Conservation (phyloP, 495 filamentous ascomycete genomes). For the Saxophila tyrrhenica region DNA sequence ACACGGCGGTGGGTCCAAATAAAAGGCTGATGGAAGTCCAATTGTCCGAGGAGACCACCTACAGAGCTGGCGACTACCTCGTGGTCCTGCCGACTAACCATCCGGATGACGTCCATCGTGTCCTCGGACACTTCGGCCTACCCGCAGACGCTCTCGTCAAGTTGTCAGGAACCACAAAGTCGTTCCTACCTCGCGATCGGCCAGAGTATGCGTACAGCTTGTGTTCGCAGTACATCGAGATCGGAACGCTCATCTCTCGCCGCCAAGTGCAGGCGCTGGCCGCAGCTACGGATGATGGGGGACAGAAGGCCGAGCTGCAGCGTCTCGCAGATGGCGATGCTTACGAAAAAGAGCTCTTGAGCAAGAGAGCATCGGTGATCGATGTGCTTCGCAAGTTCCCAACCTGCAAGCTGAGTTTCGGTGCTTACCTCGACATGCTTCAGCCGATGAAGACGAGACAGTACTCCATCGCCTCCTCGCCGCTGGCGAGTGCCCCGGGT, state of each 20-base stretch:
- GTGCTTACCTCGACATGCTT: constrained; percentile 55
- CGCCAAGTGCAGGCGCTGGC: constrained; percentile 27
- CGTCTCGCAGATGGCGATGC: constrained; percentile 32
- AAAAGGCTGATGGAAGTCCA: constrained; percentile 58
- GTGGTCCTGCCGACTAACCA: constrained; percentile 62
- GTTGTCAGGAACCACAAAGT: constrained; percentile 36
- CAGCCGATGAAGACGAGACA: constrained; percentile 67
- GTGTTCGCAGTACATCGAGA: constrained; percentile 60
- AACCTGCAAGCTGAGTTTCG: constrained; percentile 44
- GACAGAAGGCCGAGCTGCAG: constrained; percentile 29
- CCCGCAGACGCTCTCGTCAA: constrained; percentile 48
- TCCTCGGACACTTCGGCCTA: constrained; percentile 42
- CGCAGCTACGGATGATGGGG: constrained; percentile 23
- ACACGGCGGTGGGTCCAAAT: constrained; percentile 30
- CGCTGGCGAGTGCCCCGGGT: constrained; percentile 33
- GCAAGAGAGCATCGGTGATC: constrained; percentile 45
- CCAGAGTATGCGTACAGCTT: constrained; percentile 48
- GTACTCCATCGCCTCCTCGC: constrained; percentile 73
- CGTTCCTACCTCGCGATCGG: constrained; percentile 45
- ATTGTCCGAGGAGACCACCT: constrained; percentile 53
- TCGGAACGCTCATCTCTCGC: constrained; percentile 55
- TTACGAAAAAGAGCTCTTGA: constrained; percentile 42
- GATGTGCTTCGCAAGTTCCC: constrained; percentile 50
- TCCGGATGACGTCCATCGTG: constrained; percentile 42
- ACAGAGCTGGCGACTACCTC: constrained; percentile 64